phyloP scores from a whole-genome alignment of 345 rosid genomes.

The Gossypium anomalum region DNA sequence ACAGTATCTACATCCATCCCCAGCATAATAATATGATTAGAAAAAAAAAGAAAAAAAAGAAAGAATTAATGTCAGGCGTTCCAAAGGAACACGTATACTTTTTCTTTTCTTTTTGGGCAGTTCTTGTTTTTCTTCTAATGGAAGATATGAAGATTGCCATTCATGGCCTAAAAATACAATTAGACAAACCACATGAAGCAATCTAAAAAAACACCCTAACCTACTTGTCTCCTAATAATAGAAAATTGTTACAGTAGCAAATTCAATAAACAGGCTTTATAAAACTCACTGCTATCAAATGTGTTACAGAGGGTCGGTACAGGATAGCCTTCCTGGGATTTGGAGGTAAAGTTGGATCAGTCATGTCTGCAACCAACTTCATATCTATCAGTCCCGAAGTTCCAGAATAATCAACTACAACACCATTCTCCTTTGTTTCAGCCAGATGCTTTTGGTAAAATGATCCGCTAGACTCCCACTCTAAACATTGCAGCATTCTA shows the following conservation, averaged over 20 bases:
- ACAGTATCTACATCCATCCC: background rate
- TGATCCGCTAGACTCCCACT: slow-evolving; percentile 91
- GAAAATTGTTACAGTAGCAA: slow-evolving; percentile 5
- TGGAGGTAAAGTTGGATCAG: slow-evolving; percentile 70
- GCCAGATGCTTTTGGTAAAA: slow-evolving; percentile 52
- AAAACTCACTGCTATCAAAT: slow-evolving; percentile 79
- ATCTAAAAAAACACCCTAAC: background rate
- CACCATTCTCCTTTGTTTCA: slow-evolving; percentile 71
- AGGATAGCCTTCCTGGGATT: slow-evolving; percentile 91
- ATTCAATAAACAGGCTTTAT: slow-evolving; percentile 14
- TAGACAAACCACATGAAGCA: background rate
- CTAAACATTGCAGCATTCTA: slow-evolving; percentile 93
- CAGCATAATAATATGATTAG: background rate
- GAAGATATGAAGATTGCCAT: background rate
- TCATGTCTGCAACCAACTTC: slow-evolving; percentile 62
- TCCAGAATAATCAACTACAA: slow-evolving; percentile 58
- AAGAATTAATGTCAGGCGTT: background rate
- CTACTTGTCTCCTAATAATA: background rate
- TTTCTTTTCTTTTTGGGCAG: background rate
- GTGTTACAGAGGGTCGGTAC: slow-evolving; percentile 80
- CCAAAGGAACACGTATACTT: background rate
- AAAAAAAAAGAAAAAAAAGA: background rate
- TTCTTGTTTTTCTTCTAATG: background rate
- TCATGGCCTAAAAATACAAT: background rate
- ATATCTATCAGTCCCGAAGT: slow-evolving; percentile 83